phyloP scores from a whole-genome alignment of 169 alveolate species.

The Plasmodium ovale region DNA sequence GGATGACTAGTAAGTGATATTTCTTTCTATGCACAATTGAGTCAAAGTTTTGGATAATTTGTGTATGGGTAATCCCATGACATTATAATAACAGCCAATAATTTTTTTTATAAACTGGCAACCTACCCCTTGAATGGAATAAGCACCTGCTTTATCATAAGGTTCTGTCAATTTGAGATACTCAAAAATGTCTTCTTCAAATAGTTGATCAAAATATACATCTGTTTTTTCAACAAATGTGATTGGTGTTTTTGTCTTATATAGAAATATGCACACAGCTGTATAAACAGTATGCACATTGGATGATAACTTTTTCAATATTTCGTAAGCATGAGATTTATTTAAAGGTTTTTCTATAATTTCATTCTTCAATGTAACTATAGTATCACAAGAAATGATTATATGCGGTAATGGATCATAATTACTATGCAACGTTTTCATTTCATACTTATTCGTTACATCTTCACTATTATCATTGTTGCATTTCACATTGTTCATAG shows the following conservation, averaged over 20 bases:
- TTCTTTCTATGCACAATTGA: constrained; percentile 17
- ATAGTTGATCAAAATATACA: constrained; percentile 78
- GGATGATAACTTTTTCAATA: constrained; percentile 71
- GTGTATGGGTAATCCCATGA: constrained; percentile 83
- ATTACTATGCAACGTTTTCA: constrained; percentile 20
- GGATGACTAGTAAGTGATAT: background rate
- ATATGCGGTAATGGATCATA: constrained; percentile 50
- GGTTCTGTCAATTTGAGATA: constrained; percentile 76
- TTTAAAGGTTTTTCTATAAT: constrained; percentile 84
- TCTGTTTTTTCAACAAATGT: constrained; percentile 76
- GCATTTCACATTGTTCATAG: background rate
- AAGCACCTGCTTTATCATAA: constrained; percentile 79
- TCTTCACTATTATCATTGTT: background rate
- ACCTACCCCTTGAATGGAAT: constrained; percentile 80
- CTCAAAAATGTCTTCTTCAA: constrained; percentile 79
- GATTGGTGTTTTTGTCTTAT: constrained; percentile 58
- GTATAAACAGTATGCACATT: constrained; percentile 78
- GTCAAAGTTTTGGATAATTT: constrained; percentile 67
- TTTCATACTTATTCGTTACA: constrained; percentile 1
- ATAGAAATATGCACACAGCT: constrained; percentile 80
- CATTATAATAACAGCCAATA: constrained; percentile 82
- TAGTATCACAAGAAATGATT: constrained; percentile 81
- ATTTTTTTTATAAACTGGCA: constrained; percentile 79
- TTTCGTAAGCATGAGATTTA: constrained; percentile 79
- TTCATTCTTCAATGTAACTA: constrained; percentile 71